Evolutionary conservation across 371 early-diverging fungal genomes (phyloP).

Genomic region (Mortierella sp.): DNA sequence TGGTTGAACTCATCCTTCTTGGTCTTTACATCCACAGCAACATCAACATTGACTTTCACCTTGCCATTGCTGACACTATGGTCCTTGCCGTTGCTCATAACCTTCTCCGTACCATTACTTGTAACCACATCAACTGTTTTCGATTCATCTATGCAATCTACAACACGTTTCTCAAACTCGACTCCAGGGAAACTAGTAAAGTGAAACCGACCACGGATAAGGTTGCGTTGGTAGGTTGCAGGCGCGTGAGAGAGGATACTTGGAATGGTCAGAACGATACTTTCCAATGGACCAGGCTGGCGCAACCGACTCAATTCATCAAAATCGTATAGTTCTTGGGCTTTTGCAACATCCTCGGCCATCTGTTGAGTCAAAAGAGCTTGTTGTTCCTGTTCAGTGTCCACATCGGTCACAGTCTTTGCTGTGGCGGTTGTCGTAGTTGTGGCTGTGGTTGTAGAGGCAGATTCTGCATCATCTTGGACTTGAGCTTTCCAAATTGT

Average conservation of each 20-base stretch:
- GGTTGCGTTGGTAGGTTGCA: constrained; percentile 33
- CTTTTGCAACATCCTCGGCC: constrained; percentile 13
- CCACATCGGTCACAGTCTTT: neutral
- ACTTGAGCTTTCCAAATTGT: constrained; percentile 2
- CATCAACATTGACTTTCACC: constrained; percentile 1
- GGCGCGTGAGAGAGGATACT: constrained; percentile 39
- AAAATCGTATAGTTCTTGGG: constrained; percentile 14
- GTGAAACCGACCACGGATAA: constrained; percentile 32
- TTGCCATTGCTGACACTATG: neutral
- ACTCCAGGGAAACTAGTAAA: constrained; percentile 42
- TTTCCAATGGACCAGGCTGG: constrained; percentile 15
- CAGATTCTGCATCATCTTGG: neutral
- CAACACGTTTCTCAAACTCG: constrained; percentile 24
- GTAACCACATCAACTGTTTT: neutral
- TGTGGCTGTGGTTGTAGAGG: neutral
- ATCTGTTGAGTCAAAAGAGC: constrained; percentile 10
- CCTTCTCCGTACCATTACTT: too few relatives aligned
- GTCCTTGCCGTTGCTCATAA: neutral
- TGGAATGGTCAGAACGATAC: constrained; percentile 20
- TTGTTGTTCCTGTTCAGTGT: neutral
- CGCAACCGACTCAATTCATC: constrained; percentile 25
- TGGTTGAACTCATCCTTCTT: neutral
- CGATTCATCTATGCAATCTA: constrained; percentile 5
- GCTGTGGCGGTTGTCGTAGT: neutral
- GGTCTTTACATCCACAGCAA: constrained; percentile 1